Conservation (phyloP, 2,329 filamentous ascomycete genomes). For the Ilyonectria destructans region DNA sequence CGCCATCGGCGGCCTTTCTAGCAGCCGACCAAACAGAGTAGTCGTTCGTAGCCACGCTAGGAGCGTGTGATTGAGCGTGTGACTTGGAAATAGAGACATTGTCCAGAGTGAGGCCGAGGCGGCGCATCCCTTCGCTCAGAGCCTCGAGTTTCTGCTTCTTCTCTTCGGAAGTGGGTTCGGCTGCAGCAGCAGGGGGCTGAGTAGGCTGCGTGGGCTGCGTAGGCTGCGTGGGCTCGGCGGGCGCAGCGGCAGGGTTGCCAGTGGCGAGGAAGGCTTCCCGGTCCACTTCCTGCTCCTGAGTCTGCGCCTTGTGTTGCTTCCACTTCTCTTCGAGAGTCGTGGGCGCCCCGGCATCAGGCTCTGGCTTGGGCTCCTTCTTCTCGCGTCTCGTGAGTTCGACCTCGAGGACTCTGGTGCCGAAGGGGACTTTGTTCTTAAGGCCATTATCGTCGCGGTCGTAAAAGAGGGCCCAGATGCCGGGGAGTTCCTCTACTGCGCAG, state of each 20-base stretch:
- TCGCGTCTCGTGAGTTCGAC: slow-evolving; percentile 70
- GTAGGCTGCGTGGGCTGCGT: slow-evolving; percentile 17
- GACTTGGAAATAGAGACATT: not conserved
- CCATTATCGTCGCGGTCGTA: slow-evolving; percentile 65
- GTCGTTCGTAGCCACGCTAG: slow-evolving; percentile 43
- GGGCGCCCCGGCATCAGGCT: slow-evolving; percentile 36
- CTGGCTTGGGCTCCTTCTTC: slow-evolving; percentile 53
- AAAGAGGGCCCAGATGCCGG: slow-evolving; percentile 63
- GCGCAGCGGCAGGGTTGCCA: slow-evolving; percentile 35
- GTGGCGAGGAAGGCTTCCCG: slow-evolving; percentile 41
- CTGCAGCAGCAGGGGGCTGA: slow-evolving; percentile 6
- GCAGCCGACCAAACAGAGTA: slow-evolving; percentile 46
- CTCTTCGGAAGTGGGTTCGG: slow-evolving; percentile 32
- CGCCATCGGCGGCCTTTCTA: slow-evolving; percentile 37
- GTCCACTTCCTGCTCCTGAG: slow-evolving; percentile 42
- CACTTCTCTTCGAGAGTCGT: slow-evolving; percentile 50
- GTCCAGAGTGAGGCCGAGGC: slow-evolving; percentile 35
- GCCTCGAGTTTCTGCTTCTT: slow-evolving; percentile 36
- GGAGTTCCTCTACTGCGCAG: slow-evolving; percentile 61
- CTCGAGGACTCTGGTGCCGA: slow-evolving; percentile 68
- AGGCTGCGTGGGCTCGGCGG: slow-evolving; percentile 18
- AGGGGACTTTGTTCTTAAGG: slow-evolving; percentile 61
- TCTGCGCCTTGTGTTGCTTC: slow-evolving; percentile 49
- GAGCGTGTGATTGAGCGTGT: slow-evolving; percentile 2
- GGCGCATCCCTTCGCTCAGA: slow-evolving; percentile 42